Conservation (phyloP, 163 green algal species). For the Chlorella variabilis region DNA sequence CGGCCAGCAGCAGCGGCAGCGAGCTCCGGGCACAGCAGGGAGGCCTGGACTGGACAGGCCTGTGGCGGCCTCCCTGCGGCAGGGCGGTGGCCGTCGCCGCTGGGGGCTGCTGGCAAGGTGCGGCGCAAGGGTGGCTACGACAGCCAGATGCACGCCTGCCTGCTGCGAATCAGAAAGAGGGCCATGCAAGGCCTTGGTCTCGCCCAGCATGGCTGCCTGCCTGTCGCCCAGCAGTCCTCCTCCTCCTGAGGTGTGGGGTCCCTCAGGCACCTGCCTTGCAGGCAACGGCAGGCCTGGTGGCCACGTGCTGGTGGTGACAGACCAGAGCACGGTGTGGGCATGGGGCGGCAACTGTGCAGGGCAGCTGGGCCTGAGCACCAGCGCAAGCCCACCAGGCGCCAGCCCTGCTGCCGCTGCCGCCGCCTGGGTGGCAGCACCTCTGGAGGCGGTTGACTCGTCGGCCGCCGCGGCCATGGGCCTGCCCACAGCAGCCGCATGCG, state of each 20-base stretch:
- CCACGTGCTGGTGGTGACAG: slow-evolving; percentile 13
- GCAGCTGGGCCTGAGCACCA: slow-evolving; percentile 14
- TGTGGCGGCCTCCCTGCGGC: slow-evolving; percentile 13
- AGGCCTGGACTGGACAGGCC: background rate
- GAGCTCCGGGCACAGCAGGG: too few relatives aligned
- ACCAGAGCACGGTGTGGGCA: background rate
- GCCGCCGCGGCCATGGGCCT: background rate
- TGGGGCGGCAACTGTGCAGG: slow-evolving; percentile 18
- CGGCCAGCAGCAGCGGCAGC: background rate
- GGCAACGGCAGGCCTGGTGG: slow-evolving; percentile 20
- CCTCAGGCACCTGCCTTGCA: background rate
- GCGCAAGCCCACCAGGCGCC: background rate
- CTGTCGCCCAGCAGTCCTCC: too few relatives aligned
- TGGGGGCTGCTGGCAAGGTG: slow-evolving; percentile 24
- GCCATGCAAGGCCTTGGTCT: too few relatives aligned
- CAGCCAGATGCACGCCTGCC: background rate
- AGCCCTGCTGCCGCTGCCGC: background rate
- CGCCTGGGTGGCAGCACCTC: background rate
- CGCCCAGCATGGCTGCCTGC: background rate
- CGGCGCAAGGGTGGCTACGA: background rate
- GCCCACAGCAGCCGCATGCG: background rate
- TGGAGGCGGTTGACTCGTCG: background rate
- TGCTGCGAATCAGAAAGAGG: too few relatives aligned
- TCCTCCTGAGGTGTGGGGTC: too few relatives aligned
- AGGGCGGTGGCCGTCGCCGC: background rate